A percentile compares a stretch with the other conserved stretches of the same genome.
phyloP scores from a whole-genome alignment of 495 filamentous ascomycete genomes.

The Penicillium maclennaniae region DNA sequence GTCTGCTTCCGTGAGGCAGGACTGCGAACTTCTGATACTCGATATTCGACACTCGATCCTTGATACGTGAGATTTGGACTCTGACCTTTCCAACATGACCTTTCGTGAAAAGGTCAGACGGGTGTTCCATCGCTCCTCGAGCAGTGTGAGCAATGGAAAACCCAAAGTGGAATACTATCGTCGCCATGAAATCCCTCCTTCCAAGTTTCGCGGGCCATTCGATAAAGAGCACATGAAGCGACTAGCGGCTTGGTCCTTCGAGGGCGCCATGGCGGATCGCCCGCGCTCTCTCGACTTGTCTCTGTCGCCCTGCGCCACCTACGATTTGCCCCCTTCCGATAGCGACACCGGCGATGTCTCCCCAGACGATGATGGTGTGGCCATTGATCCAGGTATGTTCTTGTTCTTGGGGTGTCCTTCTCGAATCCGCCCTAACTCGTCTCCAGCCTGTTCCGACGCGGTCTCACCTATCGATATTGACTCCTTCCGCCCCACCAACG shows the following conservation, averaged over 20 bases:
- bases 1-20: conserved; percentile 29
- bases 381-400: conserved; percentile 35
- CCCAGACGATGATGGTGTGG: conserved; percentile 22
- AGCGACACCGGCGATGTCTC: conserved; percentile 11
- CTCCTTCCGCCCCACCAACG: conserved; percentile 23
- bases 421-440: neutral
- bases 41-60: neutral
- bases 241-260: conserved; percentile 50
- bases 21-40: neutral
- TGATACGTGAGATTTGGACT: neutral
- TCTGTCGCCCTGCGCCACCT: conserved; percentile 38
- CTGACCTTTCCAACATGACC: conserved; percentile 31
- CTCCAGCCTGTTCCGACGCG: conserved; percentile 6
- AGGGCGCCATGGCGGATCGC: conserved; percentile 34
- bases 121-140: conserved; percentile 35
- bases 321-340: conserved; percentile 18
- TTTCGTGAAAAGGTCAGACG: conserved; percentile 44
- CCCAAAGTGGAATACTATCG: conserved; percentile 51
- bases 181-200: conserved; percentile 46
- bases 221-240: conserved; percentile 48
- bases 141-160: conserved; percentile 29
- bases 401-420: neutral
- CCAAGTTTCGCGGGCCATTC: conserved; percentile 51
- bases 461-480: conserved; percentile 6
- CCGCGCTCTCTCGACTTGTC: conserved; percentile 33